These are phyloP conservation scores for Isabelozyma heimii DNA, from an alignment of 805 yeast genomes.

Conservation along the genomic window DNA sequence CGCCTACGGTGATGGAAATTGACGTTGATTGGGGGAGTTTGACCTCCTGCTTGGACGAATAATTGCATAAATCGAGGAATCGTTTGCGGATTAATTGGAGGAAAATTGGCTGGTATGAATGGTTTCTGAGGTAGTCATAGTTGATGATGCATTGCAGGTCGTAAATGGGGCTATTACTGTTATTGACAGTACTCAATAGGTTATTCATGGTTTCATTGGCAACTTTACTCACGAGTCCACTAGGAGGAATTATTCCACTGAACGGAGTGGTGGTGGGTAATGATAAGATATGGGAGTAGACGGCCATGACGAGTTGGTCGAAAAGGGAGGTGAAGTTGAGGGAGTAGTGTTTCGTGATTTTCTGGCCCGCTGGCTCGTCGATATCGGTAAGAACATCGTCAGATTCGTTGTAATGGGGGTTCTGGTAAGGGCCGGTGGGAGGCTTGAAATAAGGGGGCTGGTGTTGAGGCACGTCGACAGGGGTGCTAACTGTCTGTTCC, in stretches of 20 bases:
- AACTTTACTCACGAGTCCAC: conserved; percentile 43
- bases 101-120: conserved; percentile 34
- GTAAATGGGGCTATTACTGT: conserved; percentile 16
- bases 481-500: conserved; percentile 42
- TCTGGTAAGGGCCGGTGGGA: conserved; percentile 17
- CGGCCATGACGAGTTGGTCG: conserved; percentile 34
- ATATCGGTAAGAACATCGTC: conserved; percentile 42
- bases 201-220: conserved; percentile 38
- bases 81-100: conserved; percentile 41
- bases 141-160: conserved; percentile 34
- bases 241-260: conserved; percentile 41
- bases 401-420: conserved; percentile 35
- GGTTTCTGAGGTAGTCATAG: conserved; percentile 29
- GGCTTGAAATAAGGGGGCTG: conserved; percentile 1
- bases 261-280: conserved; percentile 47
- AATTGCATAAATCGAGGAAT: conserved; percentile 36
- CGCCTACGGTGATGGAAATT: conserved; percentile 16
- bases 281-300: conserved; percentile 32
- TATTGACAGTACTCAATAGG: conserved; percentile 16
- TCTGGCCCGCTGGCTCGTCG: conserved; percentile 24
- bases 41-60: conserved; percentile 8
- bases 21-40: conserved; percentile 24
- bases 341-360: conserved; percentile 26
- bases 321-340: conserved; percentile 33
- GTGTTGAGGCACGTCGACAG: conserved; percentile 26